A percentile compares a stretch with the other conserved stretches of the same genome.
Conservation (phyloP, 2,329 filamentous ascomycete genomes). For the Thielaviopsis cerberus region DNA sequence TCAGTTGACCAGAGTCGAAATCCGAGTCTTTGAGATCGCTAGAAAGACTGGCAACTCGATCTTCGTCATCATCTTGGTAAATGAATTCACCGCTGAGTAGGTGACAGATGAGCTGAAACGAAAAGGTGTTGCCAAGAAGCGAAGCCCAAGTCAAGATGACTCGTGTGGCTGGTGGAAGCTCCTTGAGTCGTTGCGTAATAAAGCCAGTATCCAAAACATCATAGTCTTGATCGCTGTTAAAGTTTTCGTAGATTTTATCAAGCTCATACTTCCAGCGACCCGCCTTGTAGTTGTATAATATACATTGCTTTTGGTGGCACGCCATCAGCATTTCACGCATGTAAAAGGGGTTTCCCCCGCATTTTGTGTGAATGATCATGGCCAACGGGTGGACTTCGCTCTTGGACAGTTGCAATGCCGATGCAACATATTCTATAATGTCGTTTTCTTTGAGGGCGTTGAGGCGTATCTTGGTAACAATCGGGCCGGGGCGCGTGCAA, state of each 20-base stretch:
- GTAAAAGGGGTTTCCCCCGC: conserved; percentile 75
- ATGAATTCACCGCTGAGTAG: conserved; percentile 60
- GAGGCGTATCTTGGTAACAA: conserved; percentile 52
- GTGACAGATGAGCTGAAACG: conserved; percentile 60
- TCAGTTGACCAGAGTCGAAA: neutral
- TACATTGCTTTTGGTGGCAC: conserved; percentile 69
- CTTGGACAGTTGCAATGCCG: conserved; percentile 55
- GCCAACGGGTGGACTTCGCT: conserved; percentile 61
- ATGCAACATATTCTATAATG: conserved; percentile 63
- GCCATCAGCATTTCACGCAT: conserved; percentile 78
- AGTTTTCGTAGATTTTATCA: conserved; percentile 70
- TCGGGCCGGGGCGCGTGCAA: conserved; percentile 27
- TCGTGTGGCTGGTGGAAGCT: conserved; percentile 55
- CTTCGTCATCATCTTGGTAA: conserved; percentile 32
- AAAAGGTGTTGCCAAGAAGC: conserved; percentile 64
- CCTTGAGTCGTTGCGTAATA: conserved; percentile 56
- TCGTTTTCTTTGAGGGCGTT: conserved; percentile 59
- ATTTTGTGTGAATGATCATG: conserved; percentile 75
- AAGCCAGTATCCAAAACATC: conserved; percentile 69
- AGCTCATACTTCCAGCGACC: conserved; percentile 72
- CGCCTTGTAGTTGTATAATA: conserved; percentile 77
- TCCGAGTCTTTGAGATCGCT: conserved; percentile 11
- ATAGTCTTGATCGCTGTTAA: conserved; percentile 59
- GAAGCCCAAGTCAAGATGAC: conserved; percentile 75
- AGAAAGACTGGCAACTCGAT: conserved; percentile 21